phyloP scores from a whole-genome alignment of 192 early-diverging fungal genomes.

The Spizellomyces sp. region DNA sequence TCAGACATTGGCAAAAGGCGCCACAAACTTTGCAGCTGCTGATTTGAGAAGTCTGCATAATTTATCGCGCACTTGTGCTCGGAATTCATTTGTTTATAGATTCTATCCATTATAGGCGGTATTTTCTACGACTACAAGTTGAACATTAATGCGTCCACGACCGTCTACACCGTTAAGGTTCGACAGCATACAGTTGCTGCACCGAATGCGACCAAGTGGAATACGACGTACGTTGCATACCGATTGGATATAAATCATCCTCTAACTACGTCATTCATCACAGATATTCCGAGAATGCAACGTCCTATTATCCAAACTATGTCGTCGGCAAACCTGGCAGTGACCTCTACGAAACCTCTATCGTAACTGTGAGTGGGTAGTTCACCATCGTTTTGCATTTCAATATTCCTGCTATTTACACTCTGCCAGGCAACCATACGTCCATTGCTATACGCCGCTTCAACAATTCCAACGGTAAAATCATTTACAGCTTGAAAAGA shows the following conservation, averaged over 20 bases:
- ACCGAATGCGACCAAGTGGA: neutral
- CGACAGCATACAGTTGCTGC: neutral
- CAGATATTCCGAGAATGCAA: neutral
- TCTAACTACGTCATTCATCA: neutral
- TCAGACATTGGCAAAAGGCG: neutral
- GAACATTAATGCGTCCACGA: neutral
- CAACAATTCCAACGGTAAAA: neutral
- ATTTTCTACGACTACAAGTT: neutral
- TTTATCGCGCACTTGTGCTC: neutral
- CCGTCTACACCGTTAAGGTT: neutral
- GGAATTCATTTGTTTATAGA: neutral
- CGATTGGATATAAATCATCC: neutral
- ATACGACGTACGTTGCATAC: neutral
- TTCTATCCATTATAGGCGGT: neutral
- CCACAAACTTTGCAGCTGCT: neutral
- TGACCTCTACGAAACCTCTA: neutral
- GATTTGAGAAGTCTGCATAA: neutral
- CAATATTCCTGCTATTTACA: neutral
- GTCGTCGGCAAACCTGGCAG: neutral
- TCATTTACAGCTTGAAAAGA: neutral
- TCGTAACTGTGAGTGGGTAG: neutral
- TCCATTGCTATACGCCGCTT: slow-evolving; percentile 1
- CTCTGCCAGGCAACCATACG: neutral
- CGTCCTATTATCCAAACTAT: neutral
- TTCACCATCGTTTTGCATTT: neutral